phyloP scores from a whole-genome alignment of 2,329 filamentous ascomycete species.

The Xylariaceae sp. region DNA sequence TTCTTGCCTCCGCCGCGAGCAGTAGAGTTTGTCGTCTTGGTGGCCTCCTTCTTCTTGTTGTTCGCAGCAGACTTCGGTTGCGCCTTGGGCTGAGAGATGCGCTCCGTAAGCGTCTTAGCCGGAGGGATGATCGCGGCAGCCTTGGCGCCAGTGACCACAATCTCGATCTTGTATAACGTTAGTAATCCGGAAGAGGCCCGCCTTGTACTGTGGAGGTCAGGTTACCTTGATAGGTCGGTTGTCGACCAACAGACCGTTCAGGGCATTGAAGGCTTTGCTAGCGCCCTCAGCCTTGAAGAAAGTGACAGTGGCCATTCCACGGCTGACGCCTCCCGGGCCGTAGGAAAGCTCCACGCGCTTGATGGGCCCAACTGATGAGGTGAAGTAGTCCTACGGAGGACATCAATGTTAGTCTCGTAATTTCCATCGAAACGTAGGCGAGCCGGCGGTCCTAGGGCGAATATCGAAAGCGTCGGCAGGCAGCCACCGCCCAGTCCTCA shows the following conservation, averaged over 20 bases:
- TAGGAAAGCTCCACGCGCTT: constrained; percentile 90
- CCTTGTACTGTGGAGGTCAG: not conserved
- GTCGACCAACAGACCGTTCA: constrained; percentile 89
- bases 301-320: constrained; percentile 83
- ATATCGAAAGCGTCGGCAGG: too few species aligned
- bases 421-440: constrained; percentile 27
- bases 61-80: constrained; percentile 77
- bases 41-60: constrained; percentile 55
- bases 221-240: constrained; percentile 81
- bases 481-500: too few species aligned
- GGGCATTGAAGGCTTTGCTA: constrained; percentile 70
- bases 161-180: constrained; percentile 63
- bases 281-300: constrained; percentile 79
- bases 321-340: constrained; percentile 84
- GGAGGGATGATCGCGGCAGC: constrained; percentile 60
- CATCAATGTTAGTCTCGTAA: constrained; percentile 59
- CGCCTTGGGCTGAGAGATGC: constrained; percentile 65
- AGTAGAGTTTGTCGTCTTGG: constrained; percentile 35
- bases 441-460: constrained; percentile 21
- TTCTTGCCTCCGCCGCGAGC: constrained; percentile 42
- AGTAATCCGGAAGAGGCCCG: constrained; percentile 9
- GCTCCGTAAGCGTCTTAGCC: constrained; percentile 69
- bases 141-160: constrained; percentile 72
- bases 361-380: constrained; percentile 77
- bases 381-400: constrained; percentile 87